Evolutionary conservation across 2,329 filamentous ascomycete genomes (phyloP).

Genomic region (Daldinia eschscholtzii): DNA sequence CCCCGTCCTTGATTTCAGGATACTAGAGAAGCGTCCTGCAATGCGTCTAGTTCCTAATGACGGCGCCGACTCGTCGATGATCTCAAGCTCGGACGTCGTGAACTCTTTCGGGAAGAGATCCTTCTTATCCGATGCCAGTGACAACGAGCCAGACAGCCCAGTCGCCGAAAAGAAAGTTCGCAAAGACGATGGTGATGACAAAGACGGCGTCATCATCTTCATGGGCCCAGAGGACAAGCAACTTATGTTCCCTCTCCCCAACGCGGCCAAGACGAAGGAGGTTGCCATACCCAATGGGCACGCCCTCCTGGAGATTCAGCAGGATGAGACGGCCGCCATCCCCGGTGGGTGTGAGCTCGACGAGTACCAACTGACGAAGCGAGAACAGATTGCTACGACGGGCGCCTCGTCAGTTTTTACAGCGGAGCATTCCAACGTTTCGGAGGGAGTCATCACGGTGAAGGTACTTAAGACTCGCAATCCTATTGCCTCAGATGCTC

Average conservation of each 20-base stretch:
- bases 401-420: conserved; percentile 68
- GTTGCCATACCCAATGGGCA: conserved; percentile 62
- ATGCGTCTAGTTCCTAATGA: conserved; percentile 53
- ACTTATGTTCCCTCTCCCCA: conserved; percentile 65
- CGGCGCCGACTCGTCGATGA: conserved; percentile 50
- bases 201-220: conserved; percentile 68
- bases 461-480: conserved; percentile 70
- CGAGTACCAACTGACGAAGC: conserved; percentile 67
- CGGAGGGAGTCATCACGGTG: conserved; percentile 68
- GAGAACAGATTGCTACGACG: conserved; percentile 68
- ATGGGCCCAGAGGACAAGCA: conserved; percentile 63
- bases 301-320: conserved; percentile 64
- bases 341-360: conserved; percentile 65
- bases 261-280: conserved; percentile 61
- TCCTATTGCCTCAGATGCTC: conserved; percentile 56
- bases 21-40: conserved; percentile 67
- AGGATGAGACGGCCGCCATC: conserved; percentile 63
- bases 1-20: conserved; percentile 69
- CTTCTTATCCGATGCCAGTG: conserved; percentile 56
- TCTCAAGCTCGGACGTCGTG: conserved; percentile 53
- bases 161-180: conserved; percentile 60
- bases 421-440: conserved; percentile 65
- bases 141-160: conserved; percentile 52
- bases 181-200: conserved; percentile 47
- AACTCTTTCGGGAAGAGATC: conserved; percentile 66